A percentile compares a stretch with the other conserved stretches of the same genome.
Evolutionary conservation across 2,329 filamentous ascomycete genomes (phyloP).

Genomic region (Zymoseptoria crescenta): DNA sequence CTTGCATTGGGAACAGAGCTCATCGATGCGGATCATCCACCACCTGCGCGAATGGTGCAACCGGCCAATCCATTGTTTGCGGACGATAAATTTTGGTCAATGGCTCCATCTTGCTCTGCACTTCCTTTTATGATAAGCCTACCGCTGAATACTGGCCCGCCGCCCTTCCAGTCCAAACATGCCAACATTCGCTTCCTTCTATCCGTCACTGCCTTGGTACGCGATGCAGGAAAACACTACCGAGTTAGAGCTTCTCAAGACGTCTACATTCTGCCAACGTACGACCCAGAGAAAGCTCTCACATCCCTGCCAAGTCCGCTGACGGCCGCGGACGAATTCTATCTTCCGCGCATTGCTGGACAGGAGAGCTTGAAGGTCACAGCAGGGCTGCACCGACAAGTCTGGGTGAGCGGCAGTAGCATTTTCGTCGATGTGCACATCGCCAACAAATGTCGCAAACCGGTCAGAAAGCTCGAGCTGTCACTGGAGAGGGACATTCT

Average conservation of each 20-base stretch:
- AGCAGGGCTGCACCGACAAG: constrained; percentile 49
- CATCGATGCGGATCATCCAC: constrained; percentile 43
- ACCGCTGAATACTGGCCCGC: constrained; percentile 47
- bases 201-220: constrained; percentile 40
- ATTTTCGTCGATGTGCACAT: constrained; percentile 49
- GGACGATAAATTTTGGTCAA: constrained; percentile 40
- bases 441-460: constrained; percentile 43
- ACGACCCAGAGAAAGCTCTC: constrained; percentile 50
- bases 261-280: constrained; percentile 45
- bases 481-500: constrained; percentile 45
- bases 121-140: constrained; percentile 47
- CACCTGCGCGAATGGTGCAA: constrained; percentile 44
- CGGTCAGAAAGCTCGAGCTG: constrained; percentile 44
- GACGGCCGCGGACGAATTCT: constrained; percentile 42
- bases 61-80: constrained; percentile 32
- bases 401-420: constrained; percentile 50
- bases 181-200: constrained; percentile 46
- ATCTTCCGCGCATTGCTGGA: constrained; percentile 32
- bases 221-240: constrained; percentile 42
- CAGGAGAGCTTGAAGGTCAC: constrained; percentile 43
- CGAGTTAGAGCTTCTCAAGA: constrained; percentile 45
- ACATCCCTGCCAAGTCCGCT: constrained; percentile 46
- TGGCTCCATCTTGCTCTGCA: constrained; percentile 40
- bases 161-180: constrained; percentile 46
- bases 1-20: constrained; percentile 46